A percentile compares a stretch with the other conserved stretches of the same genome.
phyloP scores from a whole-genome alignment of 2,329 filamentous ascomycete genomes.

The Lasiodiplodia gonubiensis region DNA sequence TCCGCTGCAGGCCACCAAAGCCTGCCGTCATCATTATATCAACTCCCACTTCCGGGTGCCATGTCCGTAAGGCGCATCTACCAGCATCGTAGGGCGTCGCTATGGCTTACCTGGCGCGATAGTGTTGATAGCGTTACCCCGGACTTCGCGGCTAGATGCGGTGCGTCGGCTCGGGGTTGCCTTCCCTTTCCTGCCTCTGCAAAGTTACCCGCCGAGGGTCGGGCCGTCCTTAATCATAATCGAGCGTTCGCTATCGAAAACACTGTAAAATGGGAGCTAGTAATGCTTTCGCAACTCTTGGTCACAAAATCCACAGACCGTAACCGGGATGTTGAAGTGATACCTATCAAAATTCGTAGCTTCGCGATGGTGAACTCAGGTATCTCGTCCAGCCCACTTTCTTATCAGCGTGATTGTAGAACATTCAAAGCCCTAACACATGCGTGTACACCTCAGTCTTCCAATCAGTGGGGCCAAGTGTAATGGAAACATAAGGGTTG shows the following conservation, averaged over 20 bases:
- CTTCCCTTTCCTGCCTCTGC: background rate
- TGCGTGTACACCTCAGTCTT: background rate
- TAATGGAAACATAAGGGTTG: background rate
- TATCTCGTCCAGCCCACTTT: background rate
- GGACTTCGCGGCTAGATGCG: background rate
- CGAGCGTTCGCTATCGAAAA: too few species aligned
- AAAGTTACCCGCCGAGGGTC: background rate
- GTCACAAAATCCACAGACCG: too few species aligned
- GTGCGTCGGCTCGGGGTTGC: conserved; percentile 6
- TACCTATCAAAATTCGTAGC: too few species aligned
- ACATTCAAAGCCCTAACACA: background rate
- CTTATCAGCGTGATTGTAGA: background rate
- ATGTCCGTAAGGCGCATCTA: background rate
- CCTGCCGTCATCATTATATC: background rate
- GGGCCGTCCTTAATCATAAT: background rate
- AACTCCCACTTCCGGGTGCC: background rate
- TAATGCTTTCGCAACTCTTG: too few species aligned
- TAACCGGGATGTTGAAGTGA: too few species aligned
- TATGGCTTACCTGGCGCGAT: background rate
- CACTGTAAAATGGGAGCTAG: too few species aligned
- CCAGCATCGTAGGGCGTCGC: background rate
- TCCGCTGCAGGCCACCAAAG: background rate
- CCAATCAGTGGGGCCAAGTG: background rate
- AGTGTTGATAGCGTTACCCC: background rate
- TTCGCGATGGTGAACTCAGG: too few species aligned